These are phyloP conservation scores for Chamaecyparis obtusa DNA, from an alignment of 75 land plant species.

Conservation along the genomic window DNA sequence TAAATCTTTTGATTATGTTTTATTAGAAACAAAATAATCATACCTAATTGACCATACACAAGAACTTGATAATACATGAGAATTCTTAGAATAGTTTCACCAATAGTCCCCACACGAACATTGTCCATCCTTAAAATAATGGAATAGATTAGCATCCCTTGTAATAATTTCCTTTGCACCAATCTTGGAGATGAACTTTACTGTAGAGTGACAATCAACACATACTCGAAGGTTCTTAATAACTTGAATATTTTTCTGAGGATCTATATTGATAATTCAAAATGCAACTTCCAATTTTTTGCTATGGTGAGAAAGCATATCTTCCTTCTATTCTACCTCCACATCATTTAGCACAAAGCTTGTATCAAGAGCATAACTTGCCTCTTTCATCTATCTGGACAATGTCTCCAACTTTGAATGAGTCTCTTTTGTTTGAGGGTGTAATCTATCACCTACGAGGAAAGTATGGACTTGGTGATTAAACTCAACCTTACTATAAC, in stretches of 20 bases:
- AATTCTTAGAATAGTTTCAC: too few relatives aligned
- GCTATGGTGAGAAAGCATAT: not conserved
- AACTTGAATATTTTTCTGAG: not conserved
- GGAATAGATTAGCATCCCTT: slow-evolving; percentile 1
- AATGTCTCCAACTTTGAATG: not conserved
- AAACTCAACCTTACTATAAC: not conserved
- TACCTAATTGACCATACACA: not conserved
- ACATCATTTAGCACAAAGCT: not conserved
- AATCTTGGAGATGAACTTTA: slow-evolving; percentile 7
- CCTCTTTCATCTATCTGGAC: not conserved
- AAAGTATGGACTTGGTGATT: not conserved
- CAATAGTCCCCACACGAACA: slow-evolving; percentile 11
- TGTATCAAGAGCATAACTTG: not conserved
- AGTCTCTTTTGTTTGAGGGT: not conserved
- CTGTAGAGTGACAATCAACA: slow-evolving; percentile 10
- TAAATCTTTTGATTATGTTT: too few relatives aligned
- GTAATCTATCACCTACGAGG: not conserved
- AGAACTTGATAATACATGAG: not conserved
- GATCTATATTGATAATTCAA: not conserved
- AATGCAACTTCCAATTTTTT: not conserved
- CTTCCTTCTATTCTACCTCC: not conserved
- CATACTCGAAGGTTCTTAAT: slow-evolving; percentile 15
- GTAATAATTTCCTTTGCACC: not conserved
- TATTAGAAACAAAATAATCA: not conserved
- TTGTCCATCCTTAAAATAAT: slow-evolving; percentile 9